These are phyloP conservation scores for Zygosaccharomyces sapae DNA, from an alignment of 1,139 yeast genomes.

Conservation along the genomic window DNA sequence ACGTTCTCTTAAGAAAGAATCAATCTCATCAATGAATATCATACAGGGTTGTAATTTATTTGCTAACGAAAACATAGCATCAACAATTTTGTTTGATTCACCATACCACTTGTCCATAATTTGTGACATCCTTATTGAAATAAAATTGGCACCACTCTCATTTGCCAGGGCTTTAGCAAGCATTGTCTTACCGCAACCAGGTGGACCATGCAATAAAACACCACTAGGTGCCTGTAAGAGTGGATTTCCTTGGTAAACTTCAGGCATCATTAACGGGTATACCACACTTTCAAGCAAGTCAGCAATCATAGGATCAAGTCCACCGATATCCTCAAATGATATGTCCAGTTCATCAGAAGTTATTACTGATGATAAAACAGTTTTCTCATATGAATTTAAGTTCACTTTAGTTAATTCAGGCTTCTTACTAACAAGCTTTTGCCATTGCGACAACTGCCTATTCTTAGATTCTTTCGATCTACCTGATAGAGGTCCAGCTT, in stretches of 20 bases:
- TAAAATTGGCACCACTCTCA: conserved; percentile 88
- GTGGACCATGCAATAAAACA: conserved; percentile 89
- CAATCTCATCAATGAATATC: conserved; percentile 93
- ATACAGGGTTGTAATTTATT: conserved; percentile 90
- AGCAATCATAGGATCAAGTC: conserved; percentile 72
- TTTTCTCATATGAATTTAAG: conserved; percentile 72
- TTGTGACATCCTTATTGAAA: conserved; percentile 88
- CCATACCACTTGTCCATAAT: conserved; percentile 99
- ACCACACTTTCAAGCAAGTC: conserved; percentile 85
- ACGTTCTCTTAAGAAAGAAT: conserved; percentile 86
- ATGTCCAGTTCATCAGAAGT: conserved; percentile 79
- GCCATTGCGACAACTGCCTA: conserved; percentile 61
- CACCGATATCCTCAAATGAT: conserved; percentile 79
- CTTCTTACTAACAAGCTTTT: conserved; percentile 51
- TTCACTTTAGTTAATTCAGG: conserved; percentile 55
- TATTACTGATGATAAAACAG: conserved; percentile 70
- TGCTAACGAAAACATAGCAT: conserved; percentile 89
- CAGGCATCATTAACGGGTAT: conserved; percentile 70
- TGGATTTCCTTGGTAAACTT: conserved; percentile 39
- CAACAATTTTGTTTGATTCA: conserved; percentile 89
- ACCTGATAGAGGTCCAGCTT: conserved; percentile 46
- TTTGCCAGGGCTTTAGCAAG: conserved; percentile 91
- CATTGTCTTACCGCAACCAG: conserved; percentile 98
- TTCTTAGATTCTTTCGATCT: conserved; percentile 63
- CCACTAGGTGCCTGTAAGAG: conserved; percentile 89